Evolutionary conservation across 495 filamentous ascomycete genomes (phyloP), one percentile per base, ranked within the genome.

Genomic region (Aspergillus steynii): DNA sequence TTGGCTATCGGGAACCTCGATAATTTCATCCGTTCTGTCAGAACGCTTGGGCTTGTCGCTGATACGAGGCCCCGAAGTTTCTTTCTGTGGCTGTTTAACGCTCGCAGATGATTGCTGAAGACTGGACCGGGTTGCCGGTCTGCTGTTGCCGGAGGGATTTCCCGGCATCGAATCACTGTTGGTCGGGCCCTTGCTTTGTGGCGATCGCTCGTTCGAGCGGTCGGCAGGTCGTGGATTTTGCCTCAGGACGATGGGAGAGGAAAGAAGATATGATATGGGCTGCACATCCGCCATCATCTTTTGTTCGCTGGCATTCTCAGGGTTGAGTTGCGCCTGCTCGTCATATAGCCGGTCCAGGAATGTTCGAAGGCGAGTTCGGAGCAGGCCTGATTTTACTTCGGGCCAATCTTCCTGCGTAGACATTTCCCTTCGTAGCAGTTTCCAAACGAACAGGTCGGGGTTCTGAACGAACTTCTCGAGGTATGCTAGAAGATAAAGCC

Each of bases 401-500:
- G 82, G 77, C 83, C 86, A 89, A 48, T 88, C 82, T 2, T 67
- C 61, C 0, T 79, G 28, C n/a, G 58, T 51, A 50, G 77, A 67
- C 75, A 83, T 80, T 55, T 84, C 70, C 42, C 71, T 72, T 29
- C 69, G 72, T 2, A 90, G 72, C 25, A 86, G 69, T 50, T 80
- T 84, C n/a, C 63, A 65, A 26, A 88, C 74, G 53, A 96, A 96
- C 3, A 58, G 62, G 51, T 87, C 83, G 4, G 92, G 92, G 55
- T 88, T 67, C 54, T 83, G 73, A 2, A 93, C 80, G 59, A 99
- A 97, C 62, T 88, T 86, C 64, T 90, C 85, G 29, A 95, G 71
- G 62, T 98, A 99, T 3, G 85, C 89, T 9, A 97, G 74, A 8
- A 98, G 75, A 70, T 86, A 98, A 1, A 97, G 71, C 2, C 95